Conservation (phyloP, 495 filamentous ascomycete genomes). For the Ascodesmis nigricans region DNA sequence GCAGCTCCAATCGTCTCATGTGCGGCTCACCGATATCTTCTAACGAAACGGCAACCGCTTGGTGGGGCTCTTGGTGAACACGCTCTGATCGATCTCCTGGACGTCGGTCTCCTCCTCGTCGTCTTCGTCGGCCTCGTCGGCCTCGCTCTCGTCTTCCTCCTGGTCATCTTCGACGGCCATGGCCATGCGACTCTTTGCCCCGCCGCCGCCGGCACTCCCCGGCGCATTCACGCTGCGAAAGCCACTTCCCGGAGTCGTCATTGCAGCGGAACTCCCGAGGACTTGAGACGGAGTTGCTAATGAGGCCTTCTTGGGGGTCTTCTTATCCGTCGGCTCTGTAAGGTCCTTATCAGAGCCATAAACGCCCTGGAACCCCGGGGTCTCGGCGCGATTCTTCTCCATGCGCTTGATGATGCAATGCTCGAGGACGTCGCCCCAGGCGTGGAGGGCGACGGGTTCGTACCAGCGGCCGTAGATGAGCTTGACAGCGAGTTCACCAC, state of each 20-base stretch:
- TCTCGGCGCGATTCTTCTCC: slow-evolving; percentile 7
- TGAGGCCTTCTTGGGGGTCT: not conserved
- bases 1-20: no score
- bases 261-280: not conserved
- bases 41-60: no score
- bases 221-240: not conserved
- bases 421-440: slow-evolving; percentile 6
- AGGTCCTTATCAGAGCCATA: slow-evolving; percentile 11
- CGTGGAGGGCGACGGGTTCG: slow-evolving; percentile 14
- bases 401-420: slow-evolving; percentile 5
- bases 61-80: no score
- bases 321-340: slow-evolving; percentile 8
- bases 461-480: slow-evolving; percentile 17
- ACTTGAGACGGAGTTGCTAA: not conserved
- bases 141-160: not conserved
- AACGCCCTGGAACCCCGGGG: slow-evolving; percentile 8
- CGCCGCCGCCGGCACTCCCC: not conserved
- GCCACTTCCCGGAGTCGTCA: not conserved
- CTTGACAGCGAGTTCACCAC: slow-evolving; percentile 5
- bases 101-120: no score
- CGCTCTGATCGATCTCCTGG: no score
- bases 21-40: no score
- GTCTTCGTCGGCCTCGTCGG: not conserved
- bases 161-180: not conserved
- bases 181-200: not conserved